Conservation (phyloP, 2,329 filamentous ascomycete species). For the Grosmannia penicillata region DNA sequence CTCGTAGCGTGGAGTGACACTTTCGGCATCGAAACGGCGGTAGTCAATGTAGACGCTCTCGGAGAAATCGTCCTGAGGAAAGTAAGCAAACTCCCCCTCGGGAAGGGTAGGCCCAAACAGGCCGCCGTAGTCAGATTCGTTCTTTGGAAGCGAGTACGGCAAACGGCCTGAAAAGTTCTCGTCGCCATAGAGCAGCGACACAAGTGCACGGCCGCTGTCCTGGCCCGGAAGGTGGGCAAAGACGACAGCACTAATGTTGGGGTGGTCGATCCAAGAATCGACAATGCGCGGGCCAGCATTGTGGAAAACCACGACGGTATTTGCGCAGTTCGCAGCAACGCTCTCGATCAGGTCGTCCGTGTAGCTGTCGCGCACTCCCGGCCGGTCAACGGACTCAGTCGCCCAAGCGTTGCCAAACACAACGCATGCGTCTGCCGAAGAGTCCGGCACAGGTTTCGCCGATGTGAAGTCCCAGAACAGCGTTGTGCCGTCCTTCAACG, state of each 20-base stretch:
- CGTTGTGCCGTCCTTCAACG: conserved; percentile 37
- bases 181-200: conserved; percentile 40
- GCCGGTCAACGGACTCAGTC: conserved; percentile 46
- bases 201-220: conserved; percentile 39
- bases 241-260: conserved; percentile 47
- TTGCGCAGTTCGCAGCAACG: conserved; percentile 32
- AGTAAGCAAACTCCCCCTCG: conserved; percentile 34
- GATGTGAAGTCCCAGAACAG: conserved; percentile 36
- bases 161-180: conserved; percentile 40
- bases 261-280: conserved; percentile 43
- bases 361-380: conserved; percentile 44
- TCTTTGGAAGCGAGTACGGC: conserved; percentile 40
- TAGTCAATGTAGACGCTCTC: conserved; percentile 38
- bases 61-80: conserved; percentile 31
- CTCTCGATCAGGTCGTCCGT: conserved; percentile 32
- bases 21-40: conserved; percentile 33
- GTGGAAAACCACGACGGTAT: conserved; percentile 48
- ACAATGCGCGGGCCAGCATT: conserved; percentile 45
- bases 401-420: conserved; percentile 44
- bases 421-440: conserved; percentile 38
- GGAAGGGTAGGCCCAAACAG: conserved; percentile 22
- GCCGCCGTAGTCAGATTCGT: conserved; percentile 34
- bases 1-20: conserved; percentile 33
- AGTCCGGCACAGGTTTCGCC: conserved; percentile 39
- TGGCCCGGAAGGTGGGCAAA: conserved; percentile 50